phyloP scores from a whole-genome alignment of 805 yeast genomes.

The Nadsonia fulvescens region DNA sequence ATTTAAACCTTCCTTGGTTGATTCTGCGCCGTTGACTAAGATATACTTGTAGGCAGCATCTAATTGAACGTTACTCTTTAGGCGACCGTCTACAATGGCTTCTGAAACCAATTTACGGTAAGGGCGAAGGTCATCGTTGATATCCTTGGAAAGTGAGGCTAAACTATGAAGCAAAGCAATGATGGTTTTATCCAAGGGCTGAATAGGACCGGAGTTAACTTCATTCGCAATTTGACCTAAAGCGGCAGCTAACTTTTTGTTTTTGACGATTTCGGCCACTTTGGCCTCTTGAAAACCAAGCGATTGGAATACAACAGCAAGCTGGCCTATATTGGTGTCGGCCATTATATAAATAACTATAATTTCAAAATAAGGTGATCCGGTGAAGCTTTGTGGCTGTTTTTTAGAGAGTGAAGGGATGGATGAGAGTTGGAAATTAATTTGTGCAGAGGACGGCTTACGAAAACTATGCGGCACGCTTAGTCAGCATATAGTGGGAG shows the following conservation, averaged over 20 bases:
- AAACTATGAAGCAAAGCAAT: conserved; percentile 56
- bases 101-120: conserved; percentile 34
- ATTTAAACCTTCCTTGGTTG: conserved; percentile 32
- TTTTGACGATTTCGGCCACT: conserved; percentile 64
- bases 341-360: no score
- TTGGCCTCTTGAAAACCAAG: conserved; percentile 22
- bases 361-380: no score
- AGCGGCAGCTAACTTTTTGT: conserved; percentile 65
- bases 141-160: conserved; percentile 54
- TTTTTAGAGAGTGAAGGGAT: no score
- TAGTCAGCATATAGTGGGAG: no score
- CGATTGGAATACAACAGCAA: no score
- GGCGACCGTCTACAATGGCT: conserved; percentile 45
- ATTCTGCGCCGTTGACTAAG: conserved; percentile 26
- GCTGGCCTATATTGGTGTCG: no score
- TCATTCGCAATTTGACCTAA: conserved; percentile 41
- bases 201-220: conserved; percentile 15
- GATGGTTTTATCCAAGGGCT: conserved; percentile 35
- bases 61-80: conserved; percentile 56
- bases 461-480: no score
- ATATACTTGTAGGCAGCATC: conserved; percentile 60
- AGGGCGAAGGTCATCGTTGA: conserved; percentile 22
- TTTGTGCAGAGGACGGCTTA: no score
- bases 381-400: no score
- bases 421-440: no score